Base-by-base conservation (phyloP, 495 filamentous ascomycete species). In the Elasticomyces elasticus region DNA sequence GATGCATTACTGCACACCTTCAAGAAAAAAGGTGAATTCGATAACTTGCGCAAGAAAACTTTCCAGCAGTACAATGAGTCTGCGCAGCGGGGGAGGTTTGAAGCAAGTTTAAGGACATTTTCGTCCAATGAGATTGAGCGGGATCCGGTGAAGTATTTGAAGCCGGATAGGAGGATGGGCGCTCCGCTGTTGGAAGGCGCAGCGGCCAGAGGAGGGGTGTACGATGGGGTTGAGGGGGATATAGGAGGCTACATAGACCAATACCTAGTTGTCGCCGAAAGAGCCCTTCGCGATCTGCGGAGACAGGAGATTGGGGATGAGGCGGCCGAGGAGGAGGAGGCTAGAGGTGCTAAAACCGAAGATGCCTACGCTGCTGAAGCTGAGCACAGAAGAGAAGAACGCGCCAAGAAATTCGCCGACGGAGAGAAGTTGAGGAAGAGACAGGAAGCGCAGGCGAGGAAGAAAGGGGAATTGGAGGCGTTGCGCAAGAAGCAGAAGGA, bases 1-100 rank as follows among this genome's bases (percentile, higher is more conserved):
- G 87, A 94, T 51, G 74, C 76, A 52, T 73, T 95, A 23, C 76
- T 89, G 10, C 80, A 89, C 68, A 80, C 79, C 5, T 90, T 89
- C 67, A 92, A 92, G 69, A 94, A 94, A 71, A 90, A 90, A 67
- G 89, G 89, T 22, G 84, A 84, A 35, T 94, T 90, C 61, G 89
- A 95, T 66, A 73, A 70, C n/a, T 75, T 91, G 55, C 80, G 89
- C 47, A 92, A 92, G 65, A 75, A 83, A 49, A 74, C 87, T 2
- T 91, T 86, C 81, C 79, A 84, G 33, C 80, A 89, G 52, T 88
- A 92, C 55, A 81, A 86, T 58, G 77, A 82, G 40, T 58, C 45
- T 25, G 58, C 46, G 22, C 28, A 33, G 11, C 56, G 26, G 10
- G 49, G 45, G 23, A 49, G 45, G n/a, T 56, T 56, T 53, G 35